Conservation (phyloP, 495 filamentous ascomycete species). For the Oleoguttula mirabilis region DNA sequence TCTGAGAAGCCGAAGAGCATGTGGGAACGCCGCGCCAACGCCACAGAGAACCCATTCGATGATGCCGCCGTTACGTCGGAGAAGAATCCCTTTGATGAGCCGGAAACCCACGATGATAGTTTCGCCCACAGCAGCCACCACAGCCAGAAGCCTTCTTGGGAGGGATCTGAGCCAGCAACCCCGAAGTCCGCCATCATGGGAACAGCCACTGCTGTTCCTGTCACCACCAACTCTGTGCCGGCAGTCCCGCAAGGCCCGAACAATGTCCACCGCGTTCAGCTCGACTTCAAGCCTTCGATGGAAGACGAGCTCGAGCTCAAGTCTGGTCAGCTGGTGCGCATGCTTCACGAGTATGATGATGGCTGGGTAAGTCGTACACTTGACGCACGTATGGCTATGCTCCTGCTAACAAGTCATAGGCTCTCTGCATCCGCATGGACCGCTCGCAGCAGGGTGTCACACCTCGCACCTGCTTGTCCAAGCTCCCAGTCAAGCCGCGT, state of each 20-base stretch:
- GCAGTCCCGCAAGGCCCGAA: slow-evolving; percentile 21
- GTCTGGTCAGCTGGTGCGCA: slow-evolving; percentile 68
- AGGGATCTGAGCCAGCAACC: slow-evolving; percentile 35
- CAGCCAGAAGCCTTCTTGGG: slow-evolving; percentile 10
- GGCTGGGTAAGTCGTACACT: slow-evolving; percentile 64
- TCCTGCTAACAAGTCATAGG: slow-evolving; percentile 43
- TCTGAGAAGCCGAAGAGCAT: slow-evolving; percentile 29
- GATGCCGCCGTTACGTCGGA: slow-evolving; percentile 20
- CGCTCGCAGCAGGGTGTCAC: slow-evolving; percentile 84
- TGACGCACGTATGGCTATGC: not conserved
- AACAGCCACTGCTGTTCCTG: slow-evolving; percentile 35
- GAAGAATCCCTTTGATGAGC: slow-evolving; percentile 21
- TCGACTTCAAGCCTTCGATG: slow-evolving; percentile 89
- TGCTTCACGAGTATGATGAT: slow-evolving; percentile 96
- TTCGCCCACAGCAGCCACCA: slow-evolving; percentile 11
- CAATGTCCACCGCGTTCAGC: slow-evolving; percentile 69
- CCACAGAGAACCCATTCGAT: slow-evolving; percentile 36
- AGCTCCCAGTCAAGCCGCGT: slow-evolving; percentile 84
- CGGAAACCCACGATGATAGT: slow-evolving; percentile 8
- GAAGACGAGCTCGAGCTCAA: slow-evolving; percentile 76
- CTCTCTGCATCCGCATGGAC: slow-evolving; percentile 83
- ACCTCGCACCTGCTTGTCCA: slow-evolving; percentile 85
- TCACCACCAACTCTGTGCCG: slow-evolving; percentile 17
- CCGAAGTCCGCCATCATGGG: slow-evolving; percentile 43
- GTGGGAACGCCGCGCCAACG: slow-evolving; percentile 29